Evolutionary conservation across 2,329 filamentous ascomycete genomes (phyloP).

Genomic region (Hypomyces rosellus): DNA sequence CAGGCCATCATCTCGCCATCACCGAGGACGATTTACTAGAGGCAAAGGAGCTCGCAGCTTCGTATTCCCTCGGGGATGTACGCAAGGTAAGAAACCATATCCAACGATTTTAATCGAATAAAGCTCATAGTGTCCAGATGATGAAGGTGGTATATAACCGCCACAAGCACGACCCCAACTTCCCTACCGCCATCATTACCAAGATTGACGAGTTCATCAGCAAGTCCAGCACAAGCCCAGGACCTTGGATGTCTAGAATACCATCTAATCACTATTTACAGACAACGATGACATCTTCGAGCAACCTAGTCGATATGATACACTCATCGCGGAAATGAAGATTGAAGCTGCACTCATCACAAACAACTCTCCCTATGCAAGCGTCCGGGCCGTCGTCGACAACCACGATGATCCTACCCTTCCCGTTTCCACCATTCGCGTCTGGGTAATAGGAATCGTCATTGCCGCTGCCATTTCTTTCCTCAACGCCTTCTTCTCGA

Average conservation of each 20-base stretch:
- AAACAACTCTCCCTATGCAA: slow-evolving; percentile 49
- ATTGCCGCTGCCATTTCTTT: slow-evolving; percentile 41
- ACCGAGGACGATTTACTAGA: too few species aligned
- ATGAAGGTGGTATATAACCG: slow-evolving; percentile 29
- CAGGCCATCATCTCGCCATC: too few species aligned
- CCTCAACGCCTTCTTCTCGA: slow-evolving; percentile 49
- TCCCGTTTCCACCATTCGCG: slow-evolving; percentile 45
- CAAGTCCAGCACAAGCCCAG: slow-evolving; percentile 22
- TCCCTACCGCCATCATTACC: slow-evolving; percentile 26
- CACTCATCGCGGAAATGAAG: slow-evolving; percentile 44
- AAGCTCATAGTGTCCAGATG: slow-evolving; percentile 16
- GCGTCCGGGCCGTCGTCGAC: slow-evolving; percentile 49
- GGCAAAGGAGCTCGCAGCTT: too few species aligned
- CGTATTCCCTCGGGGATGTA: too few species aligned
- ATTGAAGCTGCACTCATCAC: slow-evolving; percentile 45
- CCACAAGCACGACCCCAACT: slow-evolving; percentile 33
- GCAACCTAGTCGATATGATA: slow-evolving; percentile 29
- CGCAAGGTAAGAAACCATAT: too few species aligned
- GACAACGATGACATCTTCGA: slow-evolving; percentile 25
- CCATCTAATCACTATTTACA: slow-evolving; percentile 13
- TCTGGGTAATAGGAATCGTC: slow-evolving; percentile 43
- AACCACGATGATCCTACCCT: slow-evolving; percentile 45
- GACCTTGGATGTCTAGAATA: neutral
- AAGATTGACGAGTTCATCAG: slow-evolving; percentile 30
- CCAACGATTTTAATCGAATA: too few species aligned